These are phyloP conservation scores for Nemania sp. DNA, from an alignment of 2,329 filamentous ascomycete genomes.

Conservation along the genomic window DNA sequence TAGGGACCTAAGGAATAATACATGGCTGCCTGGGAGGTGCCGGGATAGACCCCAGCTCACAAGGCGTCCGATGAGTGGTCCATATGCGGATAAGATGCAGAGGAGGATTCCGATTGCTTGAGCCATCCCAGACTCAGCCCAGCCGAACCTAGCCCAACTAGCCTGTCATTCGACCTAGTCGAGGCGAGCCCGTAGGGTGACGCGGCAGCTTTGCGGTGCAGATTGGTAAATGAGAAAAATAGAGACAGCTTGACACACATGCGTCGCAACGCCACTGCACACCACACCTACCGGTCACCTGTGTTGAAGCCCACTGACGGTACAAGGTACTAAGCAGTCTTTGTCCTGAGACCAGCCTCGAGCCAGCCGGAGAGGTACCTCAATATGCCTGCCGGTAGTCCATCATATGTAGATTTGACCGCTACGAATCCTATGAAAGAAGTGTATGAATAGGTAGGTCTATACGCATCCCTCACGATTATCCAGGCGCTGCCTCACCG, in stretches of 20 bases:
- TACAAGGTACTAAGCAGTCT: no score
- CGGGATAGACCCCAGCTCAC: conserved; percentile 1
- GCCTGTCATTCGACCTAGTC: not conserved
- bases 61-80: conserved; percentile 10
- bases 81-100: not conserved
- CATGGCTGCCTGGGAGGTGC: conserved; percentile 13
- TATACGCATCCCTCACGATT: conserved; percentile 1
- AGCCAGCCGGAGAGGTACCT: not conserved
- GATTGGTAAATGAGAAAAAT: not conserved
- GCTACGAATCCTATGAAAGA: conserved; percentile 4
- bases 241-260: no score
- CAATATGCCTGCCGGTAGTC: no score
- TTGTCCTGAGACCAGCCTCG: not conserved
- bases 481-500: conserved; percentile 11
- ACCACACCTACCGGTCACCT: conserved; percentile 1
- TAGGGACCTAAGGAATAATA: not conserved
- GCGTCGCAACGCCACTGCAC: no score
- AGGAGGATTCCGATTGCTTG: conserved; percentile 19
- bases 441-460: not conserved
- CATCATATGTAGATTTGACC: not conserved
- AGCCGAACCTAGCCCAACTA: conserved; percentile 11
- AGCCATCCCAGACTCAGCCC: conserved; percentile 12
- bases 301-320: not conserved
- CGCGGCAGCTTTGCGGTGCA: conserved; percentile 19
- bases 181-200: conserved; percentile 23